These are phyloP conservation scores for Blakeslea trispora DNA, from an alignment of 371 early-diverging fungal species.

Conservation along the genomic window DNA sequence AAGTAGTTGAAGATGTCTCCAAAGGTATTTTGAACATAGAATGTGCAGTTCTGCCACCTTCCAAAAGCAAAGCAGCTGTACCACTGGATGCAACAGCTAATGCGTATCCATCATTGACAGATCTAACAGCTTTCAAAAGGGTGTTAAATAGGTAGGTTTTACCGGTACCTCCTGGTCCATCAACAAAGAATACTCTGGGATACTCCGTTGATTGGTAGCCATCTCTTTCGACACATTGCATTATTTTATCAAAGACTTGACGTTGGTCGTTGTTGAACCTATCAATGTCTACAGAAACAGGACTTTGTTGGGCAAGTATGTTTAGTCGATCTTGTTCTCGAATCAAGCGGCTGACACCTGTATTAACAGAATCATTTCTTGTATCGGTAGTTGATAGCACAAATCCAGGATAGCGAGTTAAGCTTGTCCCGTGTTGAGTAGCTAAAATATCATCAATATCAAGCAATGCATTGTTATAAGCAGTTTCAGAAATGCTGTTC, in stretches of 20 bases:
- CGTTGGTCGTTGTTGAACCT: background rate
- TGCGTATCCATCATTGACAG: background rate
- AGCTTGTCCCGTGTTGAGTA: no score
- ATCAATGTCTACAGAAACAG: no score
- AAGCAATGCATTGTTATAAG: no score
- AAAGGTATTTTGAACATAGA: conserved; percentile 25
- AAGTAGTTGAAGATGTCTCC: background rate
- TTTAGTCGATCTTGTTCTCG: no score
- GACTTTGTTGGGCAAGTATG: no score
- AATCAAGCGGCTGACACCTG: no score
- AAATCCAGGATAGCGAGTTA: no score
- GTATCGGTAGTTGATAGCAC: no score
- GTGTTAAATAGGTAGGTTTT: conserved; percentile 1
- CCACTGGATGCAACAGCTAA: conserved; percentile 23
- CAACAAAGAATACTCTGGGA: conserved; percentile 12
- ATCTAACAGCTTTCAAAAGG: background rate
- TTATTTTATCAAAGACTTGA: background rate
- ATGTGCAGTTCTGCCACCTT: conserved; percentile 25
- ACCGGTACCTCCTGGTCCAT: conserved; percentile 21
- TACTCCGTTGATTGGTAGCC: background rate
- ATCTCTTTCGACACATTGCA: background rate
- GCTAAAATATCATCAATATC: no score
- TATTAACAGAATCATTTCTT: no score
- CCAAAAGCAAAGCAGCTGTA: conserved; percentile 28
- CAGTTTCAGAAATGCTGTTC: no score